A percentile compares a stretch with the other conserved stretches of the same genome.
These are phyloP conservation scores for Chaetomium cochliodes DNA, from an alignment of 495 filamentous ascomycete genomes.

Conservation along the genomic window DNA sequence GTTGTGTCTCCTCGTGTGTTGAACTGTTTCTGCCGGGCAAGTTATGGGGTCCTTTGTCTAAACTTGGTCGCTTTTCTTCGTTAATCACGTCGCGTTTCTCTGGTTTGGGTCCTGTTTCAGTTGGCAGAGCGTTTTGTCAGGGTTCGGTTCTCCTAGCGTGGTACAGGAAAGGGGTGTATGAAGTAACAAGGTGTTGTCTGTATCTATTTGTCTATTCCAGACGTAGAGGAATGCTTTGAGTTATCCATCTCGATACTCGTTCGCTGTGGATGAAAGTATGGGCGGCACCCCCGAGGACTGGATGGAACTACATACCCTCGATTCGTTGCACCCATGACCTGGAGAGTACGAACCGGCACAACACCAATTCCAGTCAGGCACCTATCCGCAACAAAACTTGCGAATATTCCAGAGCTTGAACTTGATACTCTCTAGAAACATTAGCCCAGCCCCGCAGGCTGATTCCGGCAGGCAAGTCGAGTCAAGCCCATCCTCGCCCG, in stretches of 20 bases:
- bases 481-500: not conserved
- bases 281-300: not conserved
- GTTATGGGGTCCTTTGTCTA: not conserved
- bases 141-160: not conserved
- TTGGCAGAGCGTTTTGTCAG: not conserved
- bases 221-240: not conserved
- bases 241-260: not conserved
- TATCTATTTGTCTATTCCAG: not conserved
- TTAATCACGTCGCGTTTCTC: not conserved
- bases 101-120: not conserved
- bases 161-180: conserved; percentile 2
- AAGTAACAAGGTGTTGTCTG: conserved; percentile 5
- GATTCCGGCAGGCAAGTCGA: not conserved
- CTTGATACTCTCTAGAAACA: no score
- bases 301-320: no score
- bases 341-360: no score
- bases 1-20: not conserved
- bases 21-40: not conserved
- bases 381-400: no score
- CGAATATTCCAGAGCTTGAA: no score
- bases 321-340: no score
- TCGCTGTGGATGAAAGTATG: not conserved
- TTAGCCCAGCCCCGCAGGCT: not conserved
- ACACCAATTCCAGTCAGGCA: no score
- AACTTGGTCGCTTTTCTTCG: not conserved